Conservation (phyloP, 352 stramenopile species). For the Phytophthora niederhauseri region DNA sequence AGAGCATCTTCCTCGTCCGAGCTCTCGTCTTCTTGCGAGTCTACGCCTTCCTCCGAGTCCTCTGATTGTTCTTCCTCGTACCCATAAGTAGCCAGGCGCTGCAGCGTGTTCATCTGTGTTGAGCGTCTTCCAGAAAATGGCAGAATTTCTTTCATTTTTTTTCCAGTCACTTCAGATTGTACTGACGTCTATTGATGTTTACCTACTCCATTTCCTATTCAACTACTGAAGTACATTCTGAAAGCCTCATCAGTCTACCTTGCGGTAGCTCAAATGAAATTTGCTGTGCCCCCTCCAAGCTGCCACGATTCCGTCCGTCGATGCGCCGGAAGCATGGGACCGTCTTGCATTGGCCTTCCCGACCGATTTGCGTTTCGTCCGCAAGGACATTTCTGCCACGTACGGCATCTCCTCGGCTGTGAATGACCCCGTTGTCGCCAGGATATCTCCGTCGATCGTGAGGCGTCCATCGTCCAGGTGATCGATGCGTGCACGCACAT, state of each 20-base stretch:
- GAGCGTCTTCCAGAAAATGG: no score
- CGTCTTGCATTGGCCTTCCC: slow-evolving; percentile 30
- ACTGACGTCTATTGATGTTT: no score
- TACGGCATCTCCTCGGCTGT: slow-evolving; percentile 45
- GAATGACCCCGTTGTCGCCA: slow-evolving; percentile 41
- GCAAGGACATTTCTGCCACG: slow-evolving; percentile 56
- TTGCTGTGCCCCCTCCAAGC: slow-evolving; percentile 41
- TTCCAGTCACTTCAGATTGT: no score
- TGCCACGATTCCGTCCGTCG: slow-evolving; percentile 1
- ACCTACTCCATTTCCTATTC: no score
- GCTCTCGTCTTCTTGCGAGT: no score
- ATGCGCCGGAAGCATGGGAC: slow-evolving; percentile 9
- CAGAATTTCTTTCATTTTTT: no score
- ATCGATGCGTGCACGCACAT: slow-evolving; percentile 53
- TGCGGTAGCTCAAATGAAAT: slow-evolving; percentile 46
- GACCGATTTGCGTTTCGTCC: slow-evolving; percentile 49
- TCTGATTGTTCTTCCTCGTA: no score
- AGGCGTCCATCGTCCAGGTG: slow-evolving; percentile 47
- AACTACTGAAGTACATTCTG: background rate
- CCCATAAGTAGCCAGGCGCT: no score
- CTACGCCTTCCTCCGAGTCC: no score
- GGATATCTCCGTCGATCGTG: slow-evolving; percentile 53
- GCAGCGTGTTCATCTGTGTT: no score
- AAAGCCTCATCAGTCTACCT: slow-evolving; percentile 11
- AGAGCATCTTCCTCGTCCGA: no score